Evolutionary conservation across 805 yeast genomes (phyloP).

Genomic region (Metschnikowia koreensis): DNA sequence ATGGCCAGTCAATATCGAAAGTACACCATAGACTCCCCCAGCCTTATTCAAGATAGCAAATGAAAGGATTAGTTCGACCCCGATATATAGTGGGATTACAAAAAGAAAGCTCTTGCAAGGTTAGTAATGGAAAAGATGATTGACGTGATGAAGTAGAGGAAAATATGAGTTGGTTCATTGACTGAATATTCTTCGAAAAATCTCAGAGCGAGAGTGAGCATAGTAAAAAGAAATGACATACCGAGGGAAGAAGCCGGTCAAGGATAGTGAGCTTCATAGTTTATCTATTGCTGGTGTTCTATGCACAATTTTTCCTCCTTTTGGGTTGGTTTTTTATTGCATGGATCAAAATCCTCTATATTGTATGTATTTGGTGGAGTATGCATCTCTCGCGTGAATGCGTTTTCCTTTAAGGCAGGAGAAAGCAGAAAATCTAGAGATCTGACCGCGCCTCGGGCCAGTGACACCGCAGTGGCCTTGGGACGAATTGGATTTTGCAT

Average conservation of each 20-base stretch:
- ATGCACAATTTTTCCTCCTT: not conserved
- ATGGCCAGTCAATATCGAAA: conserved; percentile 86
- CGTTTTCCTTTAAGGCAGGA: not conserved
- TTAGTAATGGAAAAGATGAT: not conserved
- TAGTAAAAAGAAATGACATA: conserved; percentile 1
- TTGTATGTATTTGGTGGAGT: not conserved
- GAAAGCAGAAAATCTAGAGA: not conserved
- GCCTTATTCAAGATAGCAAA: conserved; percentile 82
- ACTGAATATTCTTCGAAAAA: not conserved
- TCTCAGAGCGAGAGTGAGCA: not conserved
- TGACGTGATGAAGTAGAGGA: not conserved
- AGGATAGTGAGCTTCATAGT: conserved; percentile 3
- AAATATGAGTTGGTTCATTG: not conserved
- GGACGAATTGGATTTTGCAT: not conserved
- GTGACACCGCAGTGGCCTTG: not conserved
- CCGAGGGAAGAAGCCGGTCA: conserved; percentile 13
- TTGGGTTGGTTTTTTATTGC: not conserved
- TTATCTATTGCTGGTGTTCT: too few relatives aligned
- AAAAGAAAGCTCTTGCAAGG: conserved; percentile 56
- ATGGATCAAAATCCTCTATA: not conserved
- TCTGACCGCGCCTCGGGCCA: not conserved
- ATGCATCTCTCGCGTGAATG: not conserved
- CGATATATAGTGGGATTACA: conserved; percentile 74
- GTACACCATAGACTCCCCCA: conserved; percentile 82
- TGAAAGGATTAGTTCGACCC: conserved; percentile 79